Evolutionary conservation across 371 early-diverging fungal genomes (phyloP).

Genomic region (Furculomyces boomerangus): DNA sequence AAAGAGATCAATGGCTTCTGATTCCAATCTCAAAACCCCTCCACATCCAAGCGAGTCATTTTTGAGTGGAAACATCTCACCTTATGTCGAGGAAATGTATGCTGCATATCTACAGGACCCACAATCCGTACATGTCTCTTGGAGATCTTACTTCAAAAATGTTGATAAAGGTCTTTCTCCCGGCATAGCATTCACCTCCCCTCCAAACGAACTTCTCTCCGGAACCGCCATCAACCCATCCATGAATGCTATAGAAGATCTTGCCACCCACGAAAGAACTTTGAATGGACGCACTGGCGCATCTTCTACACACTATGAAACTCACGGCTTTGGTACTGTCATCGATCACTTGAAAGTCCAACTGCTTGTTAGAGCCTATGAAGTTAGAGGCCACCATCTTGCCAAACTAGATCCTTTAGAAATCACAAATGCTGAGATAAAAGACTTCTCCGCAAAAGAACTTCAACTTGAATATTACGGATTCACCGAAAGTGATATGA

Average conservation of each 20-base stretch:
- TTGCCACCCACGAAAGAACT: background rate
- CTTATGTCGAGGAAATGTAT: conserved; percentile 93
- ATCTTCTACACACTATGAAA: background rate
- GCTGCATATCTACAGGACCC: conserved; percentile 83
- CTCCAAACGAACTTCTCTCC: conserved; percentile 57
- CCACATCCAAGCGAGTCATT: conserved; percentile 31
- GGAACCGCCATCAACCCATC: conserved; percentile 47
- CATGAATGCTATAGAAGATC: conserved; percentile 15
- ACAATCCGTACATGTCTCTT: conserved; percentile 79
- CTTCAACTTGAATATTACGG: conserved; percentile 77
- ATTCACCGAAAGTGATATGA: conserved; percentile 72
- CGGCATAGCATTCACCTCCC: conserved; percentile 56
- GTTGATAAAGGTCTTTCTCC: conserved; percentile 50
- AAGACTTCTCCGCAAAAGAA: conserved; percentile 63
- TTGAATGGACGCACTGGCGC: too few relatives aligned
- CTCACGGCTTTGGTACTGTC: conserved; percentile 31
- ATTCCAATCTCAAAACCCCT: too few relatives aligned
- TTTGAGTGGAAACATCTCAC: conserved; percentile 57
- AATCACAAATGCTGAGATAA: conserved; percentile 34
- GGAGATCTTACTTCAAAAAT: conserved; percentile 93
- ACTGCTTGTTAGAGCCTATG: conserved; percentile 74
- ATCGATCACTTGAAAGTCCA: conserved; percentile 96
- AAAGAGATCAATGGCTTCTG: too few relatives aligned
- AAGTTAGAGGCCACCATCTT: conserved; percentile 63
- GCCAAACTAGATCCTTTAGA: conserved; percentile 80